Evolutionary conservation across 495 filamentous ascomycete genomes (phyloP).

Genomic region (Penicillium salamii): DNA sequence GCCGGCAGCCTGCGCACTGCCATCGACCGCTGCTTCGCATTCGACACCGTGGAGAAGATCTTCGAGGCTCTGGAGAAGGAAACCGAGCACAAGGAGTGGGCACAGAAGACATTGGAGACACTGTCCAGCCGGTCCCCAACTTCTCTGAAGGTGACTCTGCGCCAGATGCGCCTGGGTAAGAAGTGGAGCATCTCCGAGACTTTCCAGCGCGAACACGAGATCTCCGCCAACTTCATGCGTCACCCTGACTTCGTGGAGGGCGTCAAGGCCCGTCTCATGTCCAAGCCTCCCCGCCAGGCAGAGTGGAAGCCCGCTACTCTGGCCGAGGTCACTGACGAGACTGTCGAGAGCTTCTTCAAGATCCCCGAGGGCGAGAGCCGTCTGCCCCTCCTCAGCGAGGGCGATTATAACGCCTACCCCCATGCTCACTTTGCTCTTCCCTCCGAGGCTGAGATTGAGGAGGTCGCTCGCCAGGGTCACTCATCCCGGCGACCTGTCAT

Average conservation of each 20-base stretch:
- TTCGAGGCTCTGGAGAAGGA: slow-evolving; percentile 62
- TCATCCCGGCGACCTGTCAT: slow-evolving; percentile 13
- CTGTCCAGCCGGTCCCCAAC: slow-evolving; percentile 77
- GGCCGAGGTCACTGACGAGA: slow-evolving; percentile 51
- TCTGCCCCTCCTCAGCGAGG: slow-evolving; percentile 53
- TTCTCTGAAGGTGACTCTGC: slow-evolving; percentile 75
- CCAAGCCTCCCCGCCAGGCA: slow-evolving; percentile 56
- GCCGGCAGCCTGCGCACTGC: slow-evolving; percentile 63
- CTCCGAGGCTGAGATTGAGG: slow-evolving; percentile 65
- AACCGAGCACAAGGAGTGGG: slow-evolving; percentile 62
- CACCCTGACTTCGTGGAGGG: slow-evolving; percentile 86
- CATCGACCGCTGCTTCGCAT: slow-evolving; percentile 80
- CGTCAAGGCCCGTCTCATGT: slow-evolving; percentile 71
- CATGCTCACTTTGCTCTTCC: slow-evolving; percentile 67
- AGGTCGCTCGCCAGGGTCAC: slow-evolving; percentile 37
- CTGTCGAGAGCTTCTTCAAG: slow-evolving; percentile 61
- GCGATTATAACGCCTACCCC: slow-evolving; percentile 66
- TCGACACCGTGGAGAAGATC: slow-evolving; percentile 66
- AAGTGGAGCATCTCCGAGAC: slow-evolving; percentile 77
- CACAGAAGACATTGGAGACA: slow-evolving; percentile 65
- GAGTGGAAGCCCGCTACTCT: slow-evolving; percentile 72
- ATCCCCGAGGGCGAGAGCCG: slow-evolving; percentile 33
- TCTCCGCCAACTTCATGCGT: slow-evolving; percentile 80
- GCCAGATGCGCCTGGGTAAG: slow-evolving; percentile 71
- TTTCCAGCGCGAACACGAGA: slow-evolving; percentile 76